Base-by-base conservation (phyloP, 768 basidiomycete genomes). In the Suillus tomentosus region DNA sequence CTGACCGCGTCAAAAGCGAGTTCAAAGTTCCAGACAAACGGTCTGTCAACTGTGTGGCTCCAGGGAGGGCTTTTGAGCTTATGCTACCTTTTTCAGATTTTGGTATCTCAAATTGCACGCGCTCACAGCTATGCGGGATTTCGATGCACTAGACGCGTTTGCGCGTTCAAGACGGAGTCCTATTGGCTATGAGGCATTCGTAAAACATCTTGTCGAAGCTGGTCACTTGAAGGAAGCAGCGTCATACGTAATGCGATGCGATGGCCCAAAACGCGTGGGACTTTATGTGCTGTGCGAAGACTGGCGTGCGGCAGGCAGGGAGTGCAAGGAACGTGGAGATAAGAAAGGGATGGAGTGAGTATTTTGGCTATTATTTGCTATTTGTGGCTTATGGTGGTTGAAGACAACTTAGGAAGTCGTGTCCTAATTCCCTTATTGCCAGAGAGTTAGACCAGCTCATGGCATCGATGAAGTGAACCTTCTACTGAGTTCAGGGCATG, bases 1-100 rank as follows among this genome's bases (percentile, higher is more conserved):
- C 95, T 1, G 97, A 99, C 71, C 94, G 90, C 71, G 76, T 96
- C 65, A 89, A 91, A 73, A 80, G 82, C 2, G 96, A 98, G 67
- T 99, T 94, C 81, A 96, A 92, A 73, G 92, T 99, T 1, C 87
- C 95, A 1, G 97, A 99, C 73, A 99, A 96, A 79, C 82, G 96
- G 95, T 95, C 60, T 36, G 84, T 71, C 39, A 15, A 17, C 8
- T 43, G 31, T 63, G 51, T 37, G 61, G 27, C 4, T n/a, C 59
- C 34, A 31, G 58, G 10, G 7, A 31, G 58, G 10, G 7, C 15
- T 19, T 58, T 42, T 61, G 45, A 43, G 15, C 19, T 36, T 19
- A 37, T 48, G 19, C 40, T 24, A 10, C 61, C 6, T 31, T 50
- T 61, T 54, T 55, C 37, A 97, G 96, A 56, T 99, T 94, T 77